Percentiles rank a stretch among this genome's conserved stretches.
These are phyloP conservation scores for Hyphochytrium catenoides DNA, from an alignment of 352 stramenopile species.

Conservation along the genomic window DNA sequence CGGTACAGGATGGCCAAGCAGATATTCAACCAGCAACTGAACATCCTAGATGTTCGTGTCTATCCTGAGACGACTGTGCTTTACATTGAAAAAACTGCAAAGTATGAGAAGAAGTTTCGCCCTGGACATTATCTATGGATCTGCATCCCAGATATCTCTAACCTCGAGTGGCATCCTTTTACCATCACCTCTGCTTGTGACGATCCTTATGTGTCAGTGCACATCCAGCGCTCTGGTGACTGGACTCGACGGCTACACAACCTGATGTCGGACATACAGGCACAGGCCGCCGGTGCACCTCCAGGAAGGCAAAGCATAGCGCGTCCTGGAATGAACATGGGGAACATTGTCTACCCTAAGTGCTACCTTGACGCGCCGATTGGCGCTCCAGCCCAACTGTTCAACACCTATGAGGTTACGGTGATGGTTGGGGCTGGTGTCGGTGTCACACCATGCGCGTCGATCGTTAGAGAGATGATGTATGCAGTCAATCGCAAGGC, in stretches of 20 bases:
- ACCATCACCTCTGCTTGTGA: conserved; percentile 43
- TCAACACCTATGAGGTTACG: conserved; percentile 24
- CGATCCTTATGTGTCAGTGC: conserved; percentile 31
- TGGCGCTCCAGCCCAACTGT: conserved; percentile 29
- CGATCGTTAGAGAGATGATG: conserved; percentile 34
- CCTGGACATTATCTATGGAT: conserved; percentile 42
- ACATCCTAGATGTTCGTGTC: too few relatives aligned
- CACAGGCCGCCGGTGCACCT: not conserved
- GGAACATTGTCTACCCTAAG: conserved; percentile 14
- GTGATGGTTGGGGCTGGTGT: conserved; percentile 39
- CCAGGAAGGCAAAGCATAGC: not conserved
- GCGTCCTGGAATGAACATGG: not conserved
- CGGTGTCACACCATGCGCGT: conserved; percentile 38
- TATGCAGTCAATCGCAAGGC: conserved; percentile 15
- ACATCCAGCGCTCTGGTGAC: conserved; percentile 27
- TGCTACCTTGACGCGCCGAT: conserved; percentile 31
- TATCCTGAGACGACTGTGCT: too few relatives aligned
- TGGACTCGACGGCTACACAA: conserved; percentile 29
- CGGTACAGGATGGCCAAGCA: conserved; percentile 26
- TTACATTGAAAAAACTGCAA: conserved; percentile 4
- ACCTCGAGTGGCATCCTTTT: conserved; percentile 64
- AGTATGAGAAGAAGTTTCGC: conserved; percentile 16
- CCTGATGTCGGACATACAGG: conserved; percentile 4
- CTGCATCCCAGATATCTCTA: conserved; percentile 33
- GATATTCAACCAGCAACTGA: conserved; percentile 4